These are phyloP conservation scores for Magnaporthiopsis incrustans DNA, from an alignment of 2,329 filamentous ascomycete species.

Conservation along the genomic window DNA sequence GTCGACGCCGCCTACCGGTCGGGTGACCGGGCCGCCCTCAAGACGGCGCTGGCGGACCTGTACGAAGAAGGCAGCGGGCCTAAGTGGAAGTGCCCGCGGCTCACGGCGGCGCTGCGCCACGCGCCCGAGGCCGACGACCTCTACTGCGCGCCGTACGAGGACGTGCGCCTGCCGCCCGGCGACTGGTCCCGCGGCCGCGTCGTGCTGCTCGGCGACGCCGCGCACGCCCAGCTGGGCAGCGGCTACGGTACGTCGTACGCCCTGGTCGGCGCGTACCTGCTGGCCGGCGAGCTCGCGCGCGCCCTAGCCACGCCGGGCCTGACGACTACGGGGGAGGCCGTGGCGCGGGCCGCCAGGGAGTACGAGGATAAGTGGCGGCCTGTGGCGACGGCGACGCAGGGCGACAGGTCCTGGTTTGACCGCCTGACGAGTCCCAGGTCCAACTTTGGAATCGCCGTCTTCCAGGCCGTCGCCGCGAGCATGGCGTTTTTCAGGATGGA, in stretches of 20 bases:
- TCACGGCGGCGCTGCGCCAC: slow-evolving; percentile 25
- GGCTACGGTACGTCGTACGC: slow-evolving; percentile 41
- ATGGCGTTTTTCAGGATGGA: neutral
- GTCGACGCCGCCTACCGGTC: slow-evolving; percentile 19
- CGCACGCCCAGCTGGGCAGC: neutral
- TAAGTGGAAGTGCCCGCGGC: slow-evolving; percentile 32
- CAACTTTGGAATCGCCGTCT: neutral
- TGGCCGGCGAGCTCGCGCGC: slow-evolving; percentile 41
- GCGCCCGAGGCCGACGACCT: slow-evolving; percentile 32
- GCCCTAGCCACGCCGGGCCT: neutral
- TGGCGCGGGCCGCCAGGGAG: slow-evolving; percentile 26
- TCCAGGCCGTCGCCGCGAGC: slow-evolving; percentile 8
- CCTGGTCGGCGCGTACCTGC: slow-evolving; percentile 43
- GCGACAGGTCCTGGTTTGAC: slow-evolving; percentile 19
- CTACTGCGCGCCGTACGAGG: slow-evolving; percentile 35
- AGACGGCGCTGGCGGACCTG: slow-evolving; percentile 27
- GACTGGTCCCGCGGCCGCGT: slow-evolving; percentile 38
- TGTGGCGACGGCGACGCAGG: slow-evolving; percentile 30
- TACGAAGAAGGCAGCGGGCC: slow-evolving; percentile 23
- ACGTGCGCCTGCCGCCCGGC: slow-evolving; percentile 29
- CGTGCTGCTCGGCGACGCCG: slow-evolving; percentile 44
- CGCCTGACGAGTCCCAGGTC: neutral
- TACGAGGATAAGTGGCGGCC: slow-evolving; percentile 37
- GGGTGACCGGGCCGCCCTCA: slow-evolving; percentile 28
- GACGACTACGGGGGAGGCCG: slow-evolving; percentile 11